These are phyloP conservation scores for Pholiota adiposa DNA, from an alignment of 1,284 basidiomycete genomes.

Conservation along the genomic window DNA sequence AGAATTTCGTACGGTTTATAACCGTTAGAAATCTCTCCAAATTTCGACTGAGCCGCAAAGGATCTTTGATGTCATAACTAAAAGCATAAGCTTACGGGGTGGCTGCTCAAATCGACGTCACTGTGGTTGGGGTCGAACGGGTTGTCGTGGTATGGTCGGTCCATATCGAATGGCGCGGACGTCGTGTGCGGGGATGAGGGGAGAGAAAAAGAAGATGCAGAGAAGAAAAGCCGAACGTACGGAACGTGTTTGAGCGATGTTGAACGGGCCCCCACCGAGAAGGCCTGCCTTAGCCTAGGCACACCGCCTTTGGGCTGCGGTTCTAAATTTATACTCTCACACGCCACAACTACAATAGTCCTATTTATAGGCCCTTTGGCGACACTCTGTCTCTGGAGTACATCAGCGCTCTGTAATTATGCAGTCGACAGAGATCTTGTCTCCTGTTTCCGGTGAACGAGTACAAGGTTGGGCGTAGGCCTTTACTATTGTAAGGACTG, in stretches of 20 bases:
- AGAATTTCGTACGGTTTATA: neutral
- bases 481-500: too few species aligned
- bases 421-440: too few species aligned
- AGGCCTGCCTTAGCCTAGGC: neutral
- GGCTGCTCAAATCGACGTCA: neutral
- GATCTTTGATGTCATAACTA: neutral
- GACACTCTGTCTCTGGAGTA: too few species aligned
- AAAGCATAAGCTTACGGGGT: neutral
- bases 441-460: too few species aligned
- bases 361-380: too few species aligned
- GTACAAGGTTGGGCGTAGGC: too few species aligned
- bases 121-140: slow-evolving; percentile 22
- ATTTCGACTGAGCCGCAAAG: neutral
- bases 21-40: neutral
- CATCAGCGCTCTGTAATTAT: too few species aligned
- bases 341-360: neutral
- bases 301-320: neutral
- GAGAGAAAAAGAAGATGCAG: neutral
- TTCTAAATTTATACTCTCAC: neutral
- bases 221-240: neutral
- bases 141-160: slow-evolving; percentile 29
- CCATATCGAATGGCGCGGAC: slow-evolving; percentile 14
- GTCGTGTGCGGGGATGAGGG: neutral
- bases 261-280: neutral
- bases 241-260: neutral